phyloP scores from a whole-genome alignment of 257 asterid species.

The Solanum corneliomulleri region DNA sequence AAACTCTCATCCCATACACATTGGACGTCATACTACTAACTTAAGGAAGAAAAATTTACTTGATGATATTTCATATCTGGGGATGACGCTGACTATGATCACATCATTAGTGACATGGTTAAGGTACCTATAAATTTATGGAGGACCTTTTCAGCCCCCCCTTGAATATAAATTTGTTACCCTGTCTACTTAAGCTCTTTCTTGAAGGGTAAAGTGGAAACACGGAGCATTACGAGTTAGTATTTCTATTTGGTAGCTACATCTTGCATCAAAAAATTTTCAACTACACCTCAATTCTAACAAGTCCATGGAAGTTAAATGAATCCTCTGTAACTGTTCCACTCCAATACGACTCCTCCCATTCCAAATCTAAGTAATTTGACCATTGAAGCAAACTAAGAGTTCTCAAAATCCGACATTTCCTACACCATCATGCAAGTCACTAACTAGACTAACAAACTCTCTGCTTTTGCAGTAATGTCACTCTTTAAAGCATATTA shows the following conservation, averaged over 20 bases:
- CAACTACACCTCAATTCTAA: background rate
- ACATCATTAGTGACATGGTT: background rate
- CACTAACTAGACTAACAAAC: background rate
- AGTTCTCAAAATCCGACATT: background rate
- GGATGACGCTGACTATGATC: background rate
- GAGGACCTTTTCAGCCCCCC: background rate
- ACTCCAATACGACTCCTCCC: background rate
- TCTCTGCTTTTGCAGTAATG: background rate
- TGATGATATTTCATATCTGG: background rate
- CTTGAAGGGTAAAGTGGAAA: background rate
- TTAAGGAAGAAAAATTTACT: background rate
- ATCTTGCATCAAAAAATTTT: background rate
- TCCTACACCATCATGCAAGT: background rate
- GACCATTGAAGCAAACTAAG: background rate
- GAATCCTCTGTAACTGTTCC: background rate
- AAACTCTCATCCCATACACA: background rate
- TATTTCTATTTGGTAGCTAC: background rate
- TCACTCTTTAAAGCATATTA: background rate
- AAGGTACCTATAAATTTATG: background rate
- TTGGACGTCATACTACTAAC: background rate
- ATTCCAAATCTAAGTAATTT: background rate
- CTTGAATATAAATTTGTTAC: background rate
- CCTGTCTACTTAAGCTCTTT: background rate
- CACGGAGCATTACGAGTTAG: background rate
- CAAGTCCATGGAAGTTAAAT: background rate